Evolutionary conservation across 768 basidiomycete genomes (phyloP).

Genomic region (Nevesoporus exiguus): DNA sequence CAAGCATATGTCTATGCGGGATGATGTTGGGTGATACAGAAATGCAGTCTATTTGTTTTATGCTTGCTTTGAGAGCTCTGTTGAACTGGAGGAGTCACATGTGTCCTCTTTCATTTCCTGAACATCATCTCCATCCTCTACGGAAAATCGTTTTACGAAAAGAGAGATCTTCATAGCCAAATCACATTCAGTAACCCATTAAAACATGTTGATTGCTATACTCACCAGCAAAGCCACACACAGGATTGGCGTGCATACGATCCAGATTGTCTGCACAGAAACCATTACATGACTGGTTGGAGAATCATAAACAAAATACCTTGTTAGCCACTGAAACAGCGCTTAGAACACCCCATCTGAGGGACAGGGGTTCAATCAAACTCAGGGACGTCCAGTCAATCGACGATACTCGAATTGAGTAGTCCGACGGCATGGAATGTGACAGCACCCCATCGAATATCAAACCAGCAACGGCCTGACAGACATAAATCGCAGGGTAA

Average conservation of each 20-base stretch:
- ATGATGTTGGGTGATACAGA: conserved; percentile 14
- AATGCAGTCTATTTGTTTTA: conserved; percentile 11
- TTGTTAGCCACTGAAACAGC: conserved; percentile 61
- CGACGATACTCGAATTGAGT: conserved; percentile 38
- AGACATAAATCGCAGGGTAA: conserved; percentile 15
- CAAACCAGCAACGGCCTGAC: conserved; percentile 71
- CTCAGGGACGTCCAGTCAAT: conserved; percentile 54
- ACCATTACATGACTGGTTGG: conserved; percentile 10
- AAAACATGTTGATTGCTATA: conserved; percentile 5
- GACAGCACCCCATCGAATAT: conserved; percentile 59
- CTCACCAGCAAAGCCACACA: conserved; percentile 61
- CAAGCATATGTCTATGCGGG: conserved; percentile 13
- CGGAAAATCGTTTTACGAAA: conserved; percentile 27
- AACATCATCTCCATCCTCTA: conserved; percentile 17
- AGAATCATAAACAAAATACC: conserved; percentile 36
- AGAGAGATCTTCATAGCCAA: conserved; percentile 23
- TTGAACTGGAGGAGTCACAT: conserved; percentile 3
- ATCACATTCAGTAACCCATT: conserved; percentile 8
- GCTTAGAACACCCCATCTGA: conserved; percentile 46
- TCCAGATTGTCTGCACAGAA: conserved; percentile 63
- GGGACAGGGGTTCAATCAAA: conserved; percentile 42
- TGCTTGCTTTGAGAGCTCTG: conserved; percentile 11
- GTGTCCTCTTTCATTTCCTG: conserved; percentile 20
- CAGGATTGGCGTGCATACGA: conserved; percentile 65
- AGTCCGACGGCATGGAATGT: conserved; percentile 48